Evolutionary conservation across 1,139 yeast species (phyloP), one percentile per base, ranked within the genome.

Genomic region (Yamadazyma friedrichii): DNA sequence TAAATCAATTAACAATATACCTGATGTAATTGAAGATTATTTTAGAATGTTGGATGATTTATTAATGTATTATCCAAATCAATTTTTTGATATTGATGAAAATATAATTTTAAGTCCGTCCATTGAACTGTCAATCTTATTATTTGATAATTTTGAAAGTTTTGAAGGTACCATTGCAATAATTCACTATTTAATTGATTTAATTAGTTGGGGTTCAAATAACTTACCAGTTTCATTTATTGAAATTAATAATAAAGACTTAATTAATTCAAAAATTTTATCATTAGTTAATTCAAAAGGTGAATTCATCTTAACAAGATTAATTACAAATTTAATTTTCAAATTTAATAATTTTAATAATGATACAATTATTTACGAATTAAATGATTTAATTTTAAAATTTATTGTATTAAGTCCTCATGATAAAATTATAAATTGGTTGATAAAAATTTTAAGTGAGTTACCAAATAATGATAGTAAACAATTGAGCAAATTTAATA

Each of bases 21-120:
- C 93, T 12, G 96, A 88, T 58, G 74, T 88, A 29, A 70, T 91
- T 41, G 96, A 91, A 61, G 97, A 91, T 66, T 91, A 85, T 58
- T 89, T 84, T 73, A 74, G 94, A 45, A 84, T 91, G 84, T 72
- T 84, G 64, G 74, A 78, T 46, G 98, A 93, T 58, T 69, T 89
- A 38, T 64, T 88, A 42, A 83, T 85, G 83, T 88, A 78, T 58
- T 87, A 75, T 58, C 95, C 97, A 1, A 70, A 76, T 42, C 73
- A 80, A 51, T 74, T 87, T 43, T 74, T 88, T 13, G 63, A 73
- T 10, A 70, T 80, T 38, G 79, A 75, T 15, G 50, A 46, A 15
- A 33, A 33, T 3, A 17, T 39, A 12, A 59, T 87, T 34, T 62
- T 88, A 50, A 68, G 70, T 39, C 76, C 84, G 8, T 68, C 84